These are phyloP conservation scores for Exidia glandulosa DNA, from an alignment of 768 basidiomycete genomes.

Conservation along the genomic window DNA sequence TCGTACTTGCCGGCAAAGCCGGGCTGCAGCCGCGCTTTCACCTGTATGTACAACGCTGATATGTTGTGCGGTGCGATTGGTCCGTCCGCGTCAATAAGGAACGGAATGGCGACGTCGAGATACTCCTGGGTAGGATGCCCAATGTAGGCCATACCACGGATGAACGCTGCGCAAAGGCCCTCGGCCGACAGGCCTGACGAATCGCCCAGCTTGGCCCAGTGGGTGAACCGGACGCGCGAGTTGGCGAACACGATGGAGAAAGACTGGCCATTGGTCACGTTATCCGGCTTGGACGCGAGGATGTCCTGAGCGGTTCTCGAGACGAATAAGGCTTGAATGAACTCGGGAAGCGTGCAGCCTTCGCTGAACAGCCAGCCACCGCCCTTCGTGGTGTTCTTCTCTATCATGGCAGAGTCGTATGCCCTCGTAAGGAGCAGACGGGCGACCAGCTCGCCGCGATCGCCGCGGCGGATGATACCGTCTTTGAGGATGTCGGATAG, in stretches of 20 bases:
- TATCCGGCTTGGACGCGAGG: slow-evolving; percentile 15
- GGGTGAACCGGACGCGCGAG: slow-evolving; percentile 20
- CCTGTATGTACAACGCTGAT: slow-evolving; percentile 12
- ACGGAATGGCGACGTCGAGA: slow-evolving; percentile 18
- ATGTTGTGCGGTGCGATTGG: slow-evolving; percentile 7
- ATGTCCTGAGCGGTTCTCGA: slow-evolving; percentile 6
- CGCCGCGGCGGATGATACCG: slow-evolving; percentile 11
- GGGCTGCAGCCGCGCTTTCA: slow-evolving; percentile 6
- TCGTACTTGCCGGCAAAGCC: slow-evolving; percentile 1
- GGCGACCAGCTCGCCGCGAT: slow-evolving; percentile 15
- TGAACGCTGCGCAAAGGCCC: slow-evolving; percentile 13
- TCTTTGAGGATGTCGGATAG: slow-evolving; percentile 1
- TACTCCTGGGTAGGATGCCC: slow-evolving; percentile 5
- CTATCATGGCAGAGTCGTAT: slow-evolving; percentile 11
- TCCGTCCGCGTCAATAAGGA: slow-evolving; percentile 10
- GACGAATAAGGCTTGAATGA: slow-evolving; percentile 13
- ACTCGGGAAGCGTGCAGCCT: slow-evolving; percentile 12
- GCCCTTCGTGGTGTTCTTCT: not conserved
- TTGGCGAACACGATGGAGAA: slow-evolving; percentile 15
- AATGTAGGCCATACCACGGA: slow-evolving; percentile 17
- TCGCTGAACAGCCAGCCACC: slow-evolving; percentile 7
- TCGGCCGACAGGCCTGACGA: slow-evolving; percentile 11
- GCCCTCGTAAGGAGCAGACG: slow-evolving; percentile 16
- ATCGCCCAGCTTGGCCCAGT: slow-evolving; percentile 17
- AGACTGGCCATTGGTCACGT: slow-evolving; percentile 2